A percentile compares a stretch with the other conserved stretches of the same genome.
Conservation (phyloP, 2,329 filamentous ascomycete species). For the Ophiostoma montium region DNA sequence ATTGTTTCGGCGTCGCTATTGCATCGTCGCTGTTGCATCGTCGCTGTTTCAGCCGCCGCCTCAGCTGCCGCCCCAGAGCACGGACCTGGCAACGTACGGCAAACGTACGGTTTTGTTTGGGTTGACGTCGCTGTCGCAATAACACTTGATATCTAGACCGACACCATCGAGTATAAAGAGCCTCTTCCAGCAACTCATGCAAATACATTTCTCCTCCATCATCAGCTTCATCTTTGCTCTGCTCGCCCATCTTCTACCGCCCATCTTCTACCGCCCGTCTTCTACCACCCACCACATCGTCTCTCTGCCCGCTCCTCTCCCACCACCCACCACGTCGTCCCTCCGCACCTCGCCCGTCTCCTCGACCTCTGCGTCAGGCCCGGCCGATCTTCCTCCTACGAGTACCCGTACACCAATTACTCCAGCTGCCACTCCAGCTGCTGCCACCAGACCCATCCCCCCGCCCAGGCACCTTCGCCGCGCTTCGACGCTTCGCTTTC, state of each 20-base stretch:
- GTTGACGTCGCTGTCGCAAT: not conserved
- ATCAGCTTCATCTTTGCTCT: not conserved
- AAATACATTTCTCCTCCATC: no score
- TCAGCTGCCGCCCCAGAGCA: no score
- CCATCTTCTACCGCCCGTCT: no score
- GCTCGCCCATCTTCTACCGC: no score
- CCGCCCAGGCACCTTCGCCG: conserved; percentile 9
- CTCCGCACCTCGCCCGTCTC: conserved; percentile 11
- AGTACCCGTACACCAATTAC: not conserved
- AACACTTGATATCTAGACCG: no score
- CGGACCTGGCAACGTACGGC: not conserved
- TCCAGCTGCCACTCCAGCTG: not conserved
- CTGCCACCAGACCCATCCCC: not conserved
- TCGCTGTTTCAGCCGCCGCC: not conserved
- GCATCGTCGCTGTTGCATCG: not conserved
- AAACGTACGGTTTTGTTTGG: conserved; percentile 12
- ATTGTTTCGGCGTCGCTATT: not conserved
- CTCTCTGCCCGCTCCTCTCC: not conserved
- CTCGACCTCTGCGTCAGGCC: conserved; percentile 8
- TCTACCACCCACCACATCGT: no score
- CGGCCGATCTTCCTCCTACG: not conserved
- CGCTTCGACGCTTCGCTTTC: conserved; percentile 13
- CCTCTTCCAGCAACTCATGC: no score
- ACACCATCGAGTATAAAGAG: no score
- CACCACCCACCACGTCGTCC: conserved; percentile 13